Base-by-base conservation (phyloP, 1,139 yeast species). In the Pichia sp. region DNA sequence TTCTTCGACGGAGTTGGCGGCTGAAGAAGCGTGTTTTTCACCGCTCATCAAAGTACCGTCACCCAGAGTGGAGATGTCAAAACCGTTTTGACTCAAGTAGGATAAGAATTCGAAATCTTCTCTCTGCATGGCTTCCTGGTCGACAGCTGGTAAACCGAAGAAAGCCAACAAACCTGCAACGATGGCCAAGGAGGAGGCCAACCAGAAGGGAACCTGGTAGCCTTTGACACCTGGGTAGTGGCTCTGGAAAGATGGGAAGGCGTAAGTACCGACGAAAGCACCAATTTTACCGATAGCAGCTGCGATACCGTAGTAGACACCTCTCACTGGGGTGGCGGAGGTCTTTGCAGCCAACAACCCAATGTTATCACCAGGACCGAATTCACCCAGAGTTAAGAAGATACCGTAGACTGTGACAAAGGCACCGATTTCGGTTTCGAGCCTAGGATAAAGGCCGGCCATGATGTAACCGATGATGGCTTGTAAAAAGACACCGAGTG, bases 211-310 rank as follows among this genome's bases (percentile, higher is more conserved):
- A 56, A 86, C 87, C 69, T 81, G 83, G 50, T 62, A 61, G 52
- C 68, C 68, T 61, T 59, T 55, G 46, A 62, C 82, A 52, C 84
- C 84, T n/a, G 78, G 74, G 59, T 62, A 67, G 47, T 66, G 60
- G 2, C 50, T 52, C 55, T 64, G 66, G 60, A 67, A 67, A 19
- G 64, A 59, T 48, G 97, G 96, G 81, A 92, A 92, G 32, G 86
- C 84, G 70, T 85, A 89, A 47, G 95, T 84, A 57, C 97, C 97
- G 34, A 85, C 90, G 67, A 90, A 90, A 1, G 96, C 97, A 66
- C 97, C 97, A 58, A 90, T 76, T 70, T 90, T 90, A 66, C 96
- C 97, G 54, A 83, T 65, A 34, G 96, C 96, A 57, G 97, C 97
- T 49, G 96, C 93, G 63, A 90, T 78, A 63, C 95, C 95, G 69